phyloP scores from a whole-genome alignment of 177 flowering plant genomes.

The Telopea speciosissima region DNA sequence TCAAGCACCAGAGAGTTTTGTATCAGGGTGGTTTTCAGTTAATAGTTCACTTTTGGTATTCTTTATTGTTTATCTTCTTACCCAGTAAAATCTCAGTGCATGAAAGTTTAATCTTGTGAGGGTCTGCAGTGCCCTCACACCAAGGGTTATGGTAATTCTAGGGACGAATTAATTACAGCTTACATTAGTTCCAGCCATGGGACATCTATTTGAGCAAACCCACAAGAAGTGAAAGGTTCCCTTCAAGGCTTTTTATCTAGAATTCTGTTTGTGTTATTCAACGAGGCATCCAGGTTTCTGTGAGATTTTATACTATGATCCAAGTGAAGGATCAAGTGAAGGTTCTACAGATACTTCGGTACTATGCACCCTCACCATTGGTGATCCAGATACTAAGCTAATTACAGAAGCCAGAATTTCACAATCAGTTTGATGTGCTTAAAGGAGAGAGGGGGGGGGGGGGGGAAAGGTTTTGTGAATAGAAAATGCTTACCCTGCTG shows the following conservation, averaged over 20 bases:
- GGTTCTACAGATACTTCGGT: not conserved
- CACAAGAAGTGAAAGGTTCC: not conserved
- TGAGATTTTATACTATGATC: not conserved
- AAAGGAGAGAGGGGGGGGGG: not conserved
- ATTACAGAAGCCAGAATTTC: not conserved
- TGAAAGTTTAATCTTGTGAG: not conserved
- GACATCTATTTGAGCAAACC: not conserved
- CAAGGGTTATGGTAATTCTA: not conserved
- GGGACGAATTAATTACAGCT: not conserved
- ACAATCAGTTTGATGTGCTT: not conserved
- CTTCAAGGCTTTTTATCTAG: not conserved
- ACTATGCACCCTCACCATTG: not conserved
- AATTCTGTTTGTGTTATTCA: not conserved
- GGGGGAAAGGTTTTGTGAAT: too few relatives aligned
- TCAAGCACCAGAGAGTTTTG: not conserved
- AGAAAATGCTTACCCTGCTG: conserved; percentile 57
- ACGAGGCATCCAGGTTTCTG: not conserved
- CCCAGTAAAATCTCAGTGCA: not conserved
- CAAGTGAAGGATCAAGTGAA: not conserved
- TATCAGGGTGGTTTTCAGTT: not conserved
- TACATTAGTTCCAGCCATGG: not conserved
- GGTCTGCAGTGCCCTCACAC: not conserved
- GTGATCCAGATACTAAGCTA: not conserved
- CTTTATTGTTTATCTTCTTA: not conserved
- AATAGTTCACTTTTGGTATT: not conserved